Percentiles rank a stretch among this genome's conserved stretches.
phyloP scores from a whole-genome alignment of 805 yeast species.

The Metschnikowia chrysomelidarum region DNA sequence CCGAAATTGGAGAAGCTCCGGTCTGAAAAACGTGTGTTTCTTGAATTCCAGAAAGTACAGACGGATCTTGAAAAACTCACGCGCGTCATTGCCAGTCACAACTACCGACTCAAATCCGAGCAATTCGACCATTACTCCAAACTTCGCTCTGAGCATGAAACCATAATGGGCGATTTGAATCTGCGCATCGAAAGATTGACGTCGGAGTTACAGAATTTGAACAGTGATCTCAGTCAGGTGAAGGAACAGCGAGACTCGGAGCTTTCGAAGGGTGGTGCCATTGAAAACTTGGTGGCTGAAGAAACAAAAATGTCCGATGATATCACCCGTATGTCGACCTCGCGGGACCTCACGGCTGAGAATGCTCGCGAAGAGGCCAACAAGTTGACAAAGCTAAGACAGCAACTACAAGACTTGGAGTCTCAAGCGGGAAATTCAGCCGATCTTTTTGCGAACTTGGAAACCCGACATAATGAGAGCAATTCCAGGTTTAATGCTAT shows the following conservation, averaged over 20 bases:
- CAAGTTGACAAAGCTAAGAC: slow-evolving; percentile 18
- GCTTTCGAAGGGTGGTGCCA: slow-evolving; percentile 54
- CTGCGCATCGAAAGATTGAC: slow-evolving; percentile 45
- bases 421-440: slow-evolving; percentile 37
- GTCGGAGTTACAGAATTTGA: slow-evolving; percentile 56
- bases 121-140: slow-evolving; percentile 45
- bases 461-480: slow-evolving; percentile 43
- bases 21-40: slow-evolving; percentile 73
- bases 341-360: slow-evolving; percentile 56
- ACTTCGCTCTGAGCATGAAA: slow-evolving; percentile 40
- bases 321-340: slow-evolving; percentile 64
- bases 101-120: slow-evolving; percentile 47
- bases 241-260: slow-evolving; percentile 55
- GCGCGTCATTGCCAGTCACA: slow-evolving; percentile 75
- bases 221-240: slow-evolving; percentile 57
- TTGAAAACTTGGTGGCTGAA: slow-evolving; percentile 56
- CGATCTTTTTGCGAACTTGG: slow-evolving; percentile 38
- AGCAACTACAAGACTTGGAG: slow-evolving; percentile 31
- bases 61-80: slow-evolving; percentile 74
- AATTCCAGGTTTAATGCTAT: slow-evolving; percentile 44
- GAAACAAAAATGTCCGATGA: slow-evolving; percentile 61
- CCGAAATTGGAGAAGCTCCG: slow-evolving; percentile 84
- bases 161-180: slow-evolving; percentile 40
- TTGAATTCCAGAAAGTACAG: slow-evolving; percentile 85
- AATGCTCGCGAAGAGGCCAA: slow-evolving; percentile 47